phyloP scores from a whole-genome alignment of 495 filamentous ascomycete species.

The Aspergillus diversus region DNA sequence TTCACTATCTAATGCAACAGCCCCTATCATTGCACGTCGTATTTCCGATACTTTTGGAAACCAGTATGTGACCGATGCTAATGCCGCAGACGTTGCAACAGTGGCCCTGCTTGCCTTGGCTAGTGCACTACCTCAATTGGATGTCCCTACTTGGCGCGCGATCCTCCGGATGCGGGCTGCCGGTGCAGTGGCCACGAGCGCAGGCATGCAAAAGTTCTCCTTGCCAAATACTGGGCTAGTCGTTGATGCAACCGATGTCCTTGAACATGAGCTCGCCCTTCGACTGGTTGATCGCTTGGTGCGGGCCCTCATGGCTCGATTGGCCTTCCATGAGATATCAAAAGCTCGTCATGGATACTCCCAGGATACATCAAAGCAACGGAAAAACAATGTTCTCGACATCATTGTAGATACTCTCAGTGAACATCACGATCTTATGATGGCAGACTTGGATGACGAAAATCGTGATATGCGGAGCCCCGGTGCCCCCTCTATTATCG shows the following conservation, averaged over 20 bases:
- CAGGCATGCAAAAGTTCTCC: slow-evolving; percentile 44
- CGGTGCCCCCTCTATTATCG: slow-evolving; percentile 55
- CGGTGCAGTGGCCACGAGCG: slow-evolving; percentile 54
- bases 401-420: slow-evolving; percentile 44
- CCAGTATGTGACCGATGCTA: slow-evolving; percentile 52
- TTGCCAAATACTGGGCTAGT: slow-evolving; percentile 33
- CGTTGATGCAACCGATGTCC: slow-evolving; percentile 50
- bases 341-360: slow-evolving; percentile 45
- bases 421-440: slow-evolving; percentile 32
- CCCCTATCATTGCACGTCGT: slow-evolving; percentile 32
- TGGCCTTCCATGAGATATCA: slow-evolving; percentile 56
- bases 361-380: slow-evolving; percentile 36
- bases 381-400: slow-evolving; percentile 40
- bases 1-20: slow-evolving; percentile 35
- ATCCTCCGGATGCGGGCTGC: slow-evolving; percentile 55
- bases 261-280: slow-evolving; percentile 65
- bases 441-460: slow-evolving; percentile 33
- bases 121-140: slow-evolving; percentile 52
- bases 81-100: slow-evolving; percentile 59
- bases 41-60: slow-evolving; percentile 32
- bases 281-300: slow-evolving; percentile 59
- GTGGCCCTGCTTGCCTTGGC: slow-evolving; percentile 61
- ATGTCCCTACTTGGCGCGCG: slow-evolving; percentile 51
- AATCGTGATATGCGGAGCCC: slow-evolving; percentile 39
- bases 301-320: slow-evolving; percentile 54